These are phyloP conservation scores for Solanum hybrid DNA, from an alignment of 305 asterid species.

Conservation along the genomic window DNA sequence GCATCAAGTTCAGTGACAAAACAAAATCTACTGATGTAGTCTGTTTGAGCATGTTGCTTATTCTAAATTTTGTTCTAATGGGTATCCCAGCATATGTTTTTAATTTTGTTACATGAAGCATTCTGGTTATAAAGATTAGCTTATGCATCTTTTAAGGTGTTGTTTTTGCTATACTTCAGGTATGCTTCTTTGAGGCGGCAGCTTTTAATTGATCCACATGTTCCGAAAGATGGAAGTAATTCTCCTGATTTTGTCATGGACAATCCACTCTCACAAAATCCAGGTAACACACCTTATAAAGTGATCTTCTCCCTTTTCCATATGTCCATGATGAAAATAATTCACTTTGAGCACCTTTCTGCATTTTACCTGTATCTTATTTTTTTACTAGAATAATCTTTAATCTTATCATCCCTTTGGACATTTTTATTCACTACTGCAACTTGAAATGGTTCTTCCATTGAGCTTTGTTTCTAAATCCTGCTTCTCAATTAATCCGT, in stretches of 20 bases:
- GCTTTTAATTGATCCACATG: not conserved
- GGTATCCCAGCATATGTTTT: not conserved
- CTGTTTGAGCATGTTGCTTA: not conserved
- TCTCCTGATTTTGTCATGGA: not conserved
- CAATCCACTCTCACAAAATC: not conserved
- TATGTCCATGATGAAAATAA: not conserved
- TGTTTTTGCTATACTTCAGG: not conserved
- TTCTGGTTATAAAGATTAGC: not conserved
- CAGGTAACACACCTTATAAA: not conserved
- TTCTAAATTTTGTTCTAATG: not conserved
- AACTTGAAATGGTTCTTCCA: not conserved
- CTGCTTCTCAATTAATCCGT: not conserved
- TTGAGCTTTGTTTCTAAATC: not conserved
- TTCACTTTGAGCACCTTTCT: not conserved
- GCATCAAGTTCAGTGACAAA: not conserved
- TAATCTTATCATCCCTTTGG: not conserved
- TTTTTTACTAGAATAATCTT: not conserved
- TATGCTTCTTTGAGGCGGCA: not conserved
- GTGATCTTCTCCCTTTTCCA: not conserved
- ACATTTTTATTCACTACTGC: not conserved
- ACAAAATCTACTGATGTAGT: not conserved
- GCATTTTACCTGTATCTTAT: not conserved
- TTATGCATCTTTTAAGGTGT: not conserved
- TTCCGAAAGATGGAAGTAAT: not conserved
- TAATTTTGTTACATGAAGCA: not conserved